A percentile compares a stretch with the other conserved stretches of the same genome.
Conservation (phyloP, 352 stramenopile genomes). For the Phytophthora palmivora region DNA sequence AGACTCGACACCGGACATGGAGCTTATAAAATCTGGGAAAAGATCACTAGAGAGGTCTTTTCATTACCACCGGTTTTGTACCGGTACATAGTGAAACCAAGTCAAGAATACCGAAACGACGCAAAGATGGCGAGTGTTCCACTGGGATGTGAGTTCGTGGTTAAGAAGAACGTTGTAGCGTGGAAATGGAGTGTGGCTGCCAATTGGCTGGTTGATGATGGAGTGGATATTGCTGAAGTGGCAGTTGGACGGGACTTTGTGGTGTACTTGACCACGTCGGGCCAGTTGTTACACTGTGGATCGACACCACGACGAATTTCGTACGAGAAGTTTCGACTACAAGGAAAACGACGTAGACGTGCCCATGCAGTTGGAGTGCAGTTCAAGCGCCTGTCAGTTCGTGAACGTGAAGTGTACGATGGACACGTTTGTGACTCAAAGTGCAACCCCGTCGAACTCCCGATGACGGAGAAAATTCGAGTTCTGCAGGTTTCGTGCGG, state of each 20-base stretch:
- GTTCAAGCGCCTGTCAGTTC: constrained; percentile 29
- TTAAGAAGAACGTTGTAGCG: constrained; percentile 14
- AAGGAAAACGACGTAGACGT: constrained; percentile 12
- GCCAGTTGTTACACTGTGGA: constrained; percentile 27
- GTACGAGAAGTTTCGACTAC: constrained; percentile 32
- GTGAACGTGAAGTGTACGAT: constrained; percentile 9
- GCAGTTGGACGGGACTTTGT: constrained; percentile 23
- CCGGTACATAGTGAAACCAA: no score
- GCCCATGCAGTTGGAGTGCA: constrained; percentile 21
- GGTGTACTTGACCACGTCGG: constrained; percentile 24
- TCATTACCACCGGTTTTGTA: no score
- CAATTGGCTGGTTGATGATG: constrained; percentile 16
- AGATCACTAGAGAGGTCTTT: no score
- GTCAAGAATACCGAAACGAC: constrained; percentile 30
- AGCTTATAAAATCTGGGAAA: constrained; percentile 13
- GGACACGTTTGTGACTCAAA: constrained; percentile 25
- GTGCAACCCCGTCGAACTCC: constrained; percentile 13
- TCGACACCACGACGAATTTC: constrained; percentile 12
- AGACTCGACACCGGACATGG: constrained; percentile 32
- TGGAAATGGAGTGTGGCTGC: constrained; percentile 26
- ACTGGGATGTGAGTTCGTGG: constrained; percentile 27
- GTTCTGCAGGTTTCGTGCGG: constrained; percentile 49
- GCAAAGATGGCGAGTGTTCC: constrained; percentile 18
- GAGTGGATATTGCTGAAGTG: constrained; percentile 20
- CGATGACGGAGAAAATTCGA: constrained; percentile 11